Conservation (phyloP, 2,329 filamentous ascomycete species). For the Talaromyces sp. region DNA sequence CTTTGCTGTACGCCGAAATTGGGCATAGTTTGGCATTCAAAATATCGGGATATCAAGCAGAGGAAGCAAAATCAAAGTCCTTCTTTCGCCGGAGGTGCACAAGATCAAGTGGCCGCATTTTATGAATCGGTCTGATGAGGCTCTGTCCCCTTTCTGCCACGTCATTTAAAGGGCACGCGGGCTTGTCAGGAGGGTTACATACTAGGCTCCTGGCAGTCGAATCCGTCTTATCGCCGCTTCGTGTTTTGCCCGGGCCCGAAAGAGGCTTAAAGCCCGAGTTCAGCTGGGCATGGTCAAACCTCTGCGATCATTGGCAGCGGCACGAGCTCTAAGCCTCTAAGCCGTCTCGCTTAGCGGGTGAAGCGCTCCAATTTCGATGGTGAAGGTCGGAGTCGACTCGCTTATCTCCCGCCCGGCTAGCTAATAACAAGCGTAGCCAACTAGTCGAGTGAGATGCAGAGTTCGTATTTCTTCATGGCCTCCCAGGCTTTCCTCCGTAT, state of each 20-base stretch:
- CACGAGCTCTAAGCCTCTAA: not conserved
- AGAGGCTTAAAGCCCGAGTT: not conserved
- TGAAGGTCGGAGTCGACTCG: not conserved
- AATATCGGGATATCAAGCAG: not conserved
- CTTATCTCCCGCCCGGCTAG: not conserved
- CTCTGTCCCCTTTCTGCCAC: not conserved
- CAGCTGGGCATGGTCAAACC: not conserved
- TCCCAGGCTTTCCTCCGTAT: not conserved
- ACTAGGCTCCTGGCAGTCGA: not conserved
- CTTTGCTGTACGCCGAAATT: not conserved
- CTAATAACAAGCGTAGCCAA: not conserved
- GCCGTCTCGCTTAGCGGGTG: not conserved
- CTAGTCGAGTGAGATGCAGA: not conserved
- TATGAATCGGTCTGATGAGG: not conserved
- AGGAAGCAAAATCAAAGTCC: not conserved
- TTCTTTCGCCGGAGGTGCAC: not conserved
- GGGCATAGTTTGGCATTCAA: constrained; percentile 4
- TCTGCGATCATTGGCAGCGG: not conserved
- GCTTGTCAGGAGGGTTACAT: not conserved
- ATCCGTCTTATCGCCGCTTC: not conserved
- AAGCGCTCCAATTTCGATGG: not conserved
- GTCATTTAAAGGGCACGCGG: not conserved
- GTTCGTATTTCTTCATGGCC: not conserved
- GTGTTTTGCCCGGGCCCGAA: not conserved
- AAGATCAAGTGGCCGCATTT: not conserved